Evolutionary conservation across 225 moss, liverwort and hornwort species (phyloP).

Genomic region (Physcomitrellopsis africana): DNA sequence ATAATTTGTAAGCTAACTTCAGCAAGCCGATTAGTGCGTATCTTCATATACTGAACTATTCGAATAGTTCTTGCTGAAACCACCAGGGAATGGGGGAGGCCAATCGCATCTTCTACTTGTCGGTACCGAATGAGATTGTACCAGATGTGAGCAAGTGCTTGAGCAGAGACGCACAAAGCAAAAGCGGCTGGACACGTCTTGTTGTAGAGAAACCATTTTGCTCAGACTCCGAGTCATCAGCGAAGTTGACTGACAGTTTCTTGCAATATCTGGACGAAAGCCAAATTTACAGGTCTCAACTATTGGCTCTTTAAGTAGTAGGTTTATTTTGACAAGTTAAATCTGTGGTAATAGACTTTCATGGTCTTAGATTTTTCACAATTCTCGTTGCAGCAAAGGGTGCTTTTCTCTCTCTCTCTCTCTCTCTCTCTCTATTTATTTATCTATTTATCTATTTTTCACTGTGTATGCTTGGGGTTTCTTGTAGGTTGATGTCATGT

Average conservation of each 20-base stretch:
- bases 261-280: slow-evolving; percentile 69
- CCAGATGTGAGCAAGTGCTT: slow-evolving; percentile 76
- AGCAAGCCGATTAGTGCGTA: background rate
- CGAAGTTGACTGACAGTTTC: slow-evolving; percentile 63
- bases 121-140: slow-evolving; percentile 81
- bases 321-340: background rate
- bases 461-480: background rate
- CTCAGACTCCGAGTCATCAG: slow-evolving; percentile 69
- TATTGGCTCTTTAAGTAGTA: background rate
- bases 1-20: background rate
- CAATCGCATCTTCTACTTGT: slow-evolving; percentile 90
- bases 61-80: background rate
- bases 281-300: slow-evolving; percentile 76
- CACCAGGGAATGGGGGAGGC: slow-evolving; percentile 66
- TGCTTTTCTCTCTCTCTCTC: too few species aligned
- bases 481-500: background rate
- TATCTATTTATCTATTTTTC: too few species aligned
- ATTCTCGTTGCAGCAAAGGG: too few species aligned
- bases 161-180: slow-evolving; percentile 69
- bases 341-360: too few species aligned
- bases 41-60: background rate
- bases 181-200: slow-evolving; percentile 88
- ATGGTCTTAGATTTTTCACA: too few species aligned
- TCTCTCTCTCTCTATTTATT: too few species aligned
- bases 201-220: slow-evolving; percentile 96